Percentiles rank a stretch among this genome's conserved stretches.
Evolutionary conservation across 257 asterid species (phyloP).

Genomic region (Gentiana macrophylla): DNA sequence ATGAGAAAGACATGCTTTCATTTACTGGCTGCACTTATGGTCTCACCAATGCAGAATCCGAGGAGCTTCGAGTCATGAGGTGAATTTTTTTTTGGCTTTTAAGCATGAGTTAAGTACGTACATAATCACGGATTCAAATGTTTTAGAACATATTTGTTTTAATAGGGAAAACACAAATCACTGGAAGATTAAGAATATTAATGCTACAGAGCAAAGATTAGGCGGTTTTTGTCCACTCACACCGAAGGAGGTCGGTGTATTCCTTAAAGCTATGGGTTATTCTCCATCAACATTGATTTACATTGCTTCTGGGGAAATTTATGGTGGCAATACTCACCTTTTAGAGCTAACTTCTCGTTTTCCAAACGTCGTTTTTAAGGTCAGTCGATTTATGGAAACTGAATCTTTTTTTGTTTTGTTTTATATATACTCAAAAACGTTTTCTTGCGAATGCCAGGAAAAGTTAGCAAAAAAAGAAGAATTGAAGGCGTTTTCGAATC

Average conservation of each 20-base stretch:
- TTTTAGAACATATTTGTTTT: conserved; percentile 12
- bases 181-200: conserved; percentile 81
- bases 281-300: conserved; percentile 68
- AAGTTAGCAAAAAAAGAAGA: conserved; percentile 69
- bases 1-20: conserved; percentile 95
- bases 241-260: conserved; percentile 87
- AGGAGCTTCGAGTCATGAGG: conserved; percentile 89
- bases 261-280: conserved; percentile 85
- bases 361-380: conserved; percentile 76
- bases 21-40: conserved; percentile 95
- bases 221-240: conserved; percentile 91
- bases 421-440: conserved; percentile 8
- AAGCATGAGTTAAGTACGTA: neutral
- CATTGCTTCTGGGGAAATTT: conserved; percentile 95
- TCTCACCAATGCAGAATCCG: conserved; percentile 67
- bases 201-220: conserved; percentile 78
- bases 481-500: conserved; percentile 44
- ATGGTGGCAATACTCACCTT: conserved; percentile 73
- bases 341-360: conserved; percentile 74
- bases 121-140: conserved; percentile 2
- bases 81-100: conserved; percentile 11
- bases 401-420: neutral
- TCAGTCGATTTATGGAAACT: conserved; percentile 19
- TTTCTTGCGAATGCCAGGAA: conserved; percentile 52
- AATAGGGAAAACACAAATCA: conserved; percentile 73